These are phyloP conservation scores for Botrytis porri DNA, from an alignment of 2,329 filamentous ascomycete species.

Conservation along the genomic window DNA sequence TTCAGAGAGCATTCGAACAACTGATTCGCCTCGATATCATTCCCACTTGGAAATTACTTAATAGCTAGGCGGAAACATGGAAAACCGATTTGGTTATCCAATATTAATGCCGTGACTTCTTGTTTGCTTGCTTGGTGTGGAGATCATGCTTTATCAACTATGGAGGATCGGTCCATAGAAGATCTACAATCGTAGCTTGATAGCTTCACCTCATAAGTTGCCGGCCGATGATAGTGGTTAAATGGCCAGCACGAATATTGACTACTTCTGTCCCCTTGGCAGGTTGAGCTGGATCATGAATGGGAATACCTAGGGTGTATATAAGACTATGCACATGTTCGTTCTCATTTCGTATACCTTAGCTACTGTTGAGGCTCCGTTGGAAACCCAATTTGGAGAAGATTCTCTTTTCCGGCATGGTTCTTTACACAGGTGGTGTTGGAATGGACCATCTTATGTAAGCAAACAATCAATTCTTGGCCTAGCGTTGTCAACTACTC, in stretches of 20 bases:
- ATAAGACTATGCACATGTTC: neutral
- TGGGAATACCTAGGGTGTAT: neutral
- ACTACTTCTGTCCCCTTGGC: neutral
- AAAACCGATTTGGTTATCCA: neutral
- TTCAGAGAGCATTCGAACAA: too few species aligned
- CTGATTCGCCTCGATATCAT: neutral
- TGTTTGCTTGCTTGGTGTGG: neutral
- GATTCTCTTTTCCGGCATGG: neutral
- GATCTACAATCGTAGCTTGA: neutral
- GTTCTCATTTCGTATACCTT: neutral
- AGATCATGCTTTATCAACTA: neutral
- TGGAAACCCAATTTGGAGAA: neutral
- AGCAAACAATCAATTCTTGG: neutral
- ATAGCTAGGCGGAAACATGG: neutral
- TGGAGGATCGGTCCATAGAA: neutral
- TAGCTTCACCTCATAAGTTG: neutral
- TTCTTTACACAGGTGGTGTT: neutral
- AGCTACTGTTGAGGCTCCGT: neutral
- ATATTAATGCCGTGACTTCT: neutral
- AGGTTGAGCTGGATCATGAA: neutral
- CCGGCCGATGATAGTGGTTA: too few species aligned
- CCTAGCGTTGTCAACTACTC: neutral
- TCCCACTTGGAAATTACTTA: neutral
- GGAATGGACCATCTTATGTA: neutral
- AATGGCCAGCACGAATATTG: neutral